Evolutionary conservation across 2,329 filamentous ascomycete species (phyloP).

Genomic region (Monosporascus sp.): DNA sequence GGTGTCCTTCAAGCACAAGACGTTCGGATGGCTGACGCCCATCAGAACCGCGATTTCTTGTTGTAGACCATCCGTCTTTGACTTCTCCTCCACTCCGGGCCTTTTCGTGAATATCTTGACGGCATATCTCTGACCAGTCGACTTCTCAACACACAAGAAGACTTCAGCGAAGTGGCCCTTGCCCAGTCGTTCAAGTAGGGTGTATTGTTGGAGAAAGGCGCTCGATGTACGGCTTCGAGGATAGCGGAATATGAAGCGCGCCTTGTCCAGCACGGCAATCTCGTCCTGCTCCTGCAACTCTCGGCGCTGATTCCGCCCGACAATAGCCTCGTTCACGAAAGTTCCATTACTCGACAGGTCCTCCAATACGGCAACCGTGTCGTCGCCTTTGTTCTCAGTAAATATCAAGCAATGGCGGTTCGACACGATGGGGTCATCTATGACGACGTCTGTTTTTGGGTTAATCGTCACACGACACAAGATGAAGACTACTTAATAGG

Average conservation of each 20-base stretch:
- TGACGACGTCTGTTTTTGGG: constrained; percentile 53
- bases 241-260: constrained; percentile 88
- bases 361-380: constrained; percentile 72
- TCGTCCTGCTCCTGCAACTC: constrained; percentile 88
- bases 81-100: constrained; percentile 72
- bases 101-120: constrained; percentile 94
- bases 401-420: constrained; percentile 77
- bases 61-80: constrained; percentile 79
- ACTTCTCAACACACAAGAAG: constrained; percentile 83
- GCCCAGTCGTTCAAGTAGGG: constrained; percentile 75
- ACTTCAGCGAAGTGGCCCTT: constrained; percentile 96
- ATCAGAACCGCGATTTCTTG: constrained; percentile 96
- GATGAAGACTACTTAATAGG: not conserved
- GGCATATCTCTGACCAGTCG: constrained; percentile 74
- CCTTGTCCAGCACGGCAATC: constrained; percentile 78
- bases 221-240: constrained; percentile 69
- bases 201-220: constrained; percentile 82
- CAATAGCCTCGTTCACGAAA: constrained; percentile 85
- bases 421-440: constrained; percentile 76
- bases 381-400: constrained; percentile 50
- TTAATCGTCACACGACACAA: constrained; percentile 7
- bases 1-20: constrained; percentile 89
- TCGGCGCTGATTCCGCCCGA: constrained; percentile 86
- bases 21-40: constrained; percentile 91
- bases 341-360: constrained; percentile 96